These are phyloP conservation scores for Metschnikowia gruessii DNA, from an alignment of 805 yeast species.

Conservation along the genomic window DNA sequence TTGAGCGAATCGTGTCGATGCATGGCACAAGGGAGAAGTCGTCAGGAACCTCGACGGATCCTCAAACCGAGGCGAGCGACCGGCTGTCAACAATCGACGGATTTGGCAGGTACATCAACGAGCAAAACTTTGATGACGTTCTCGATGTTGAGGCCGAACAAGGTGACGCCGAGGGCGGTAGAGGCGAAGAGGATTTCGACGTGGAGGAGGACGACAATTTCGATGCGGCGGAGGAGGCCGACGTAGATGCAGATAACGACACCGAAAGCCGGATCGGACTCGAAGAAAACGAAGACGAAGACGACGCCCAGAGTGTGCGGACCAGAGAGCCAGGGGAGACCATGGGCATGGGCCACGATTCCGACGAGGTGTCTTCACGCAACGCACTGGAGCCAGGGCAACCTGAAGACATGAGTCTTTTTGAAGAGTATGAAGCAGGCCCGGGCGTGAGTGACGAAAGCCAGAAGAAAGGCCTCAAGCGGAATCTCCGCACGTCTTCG, in stretches of 20 bases:
- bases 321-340: constrained; percentile 1
- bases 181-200: neutral
- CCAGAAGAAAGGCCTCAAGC: constrained; percentile 18
- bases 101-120: neutral
- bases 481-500: constrained; percentile 10
- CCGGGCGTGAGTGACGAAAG: constrained; percentile 10
- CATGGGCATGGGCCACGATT: constrained; percentile 1
- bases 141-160: neutral
- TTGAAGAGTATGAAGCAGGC: constrained; percentile 7
- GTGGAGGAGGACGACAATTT: constrained; percentile 4
- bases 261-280: constrained; percentile 8
- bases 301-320: constrained; percentile 5
- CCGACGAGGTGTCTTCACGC: constrained; percentile 6
- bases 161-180: neutral
- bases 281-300: constrained; percentile 7
- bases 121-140: neutral
- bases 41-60: neutral
- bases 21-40: neutral
- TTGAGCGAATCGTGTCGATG: constrained; percentile 3
- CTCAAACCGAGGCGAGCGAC: neutral
- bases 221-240: constrained; percentile 5
- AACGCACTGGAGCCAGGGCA: neutral
- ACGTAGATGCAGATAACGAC: constrained; percentile 10
- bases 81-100: neutral
- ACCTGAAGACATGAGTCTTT: neutral